phyloP scores from a whole-genome alignment of 352 stramenopile genomes.

The Phytopythium litorale region DNA sequence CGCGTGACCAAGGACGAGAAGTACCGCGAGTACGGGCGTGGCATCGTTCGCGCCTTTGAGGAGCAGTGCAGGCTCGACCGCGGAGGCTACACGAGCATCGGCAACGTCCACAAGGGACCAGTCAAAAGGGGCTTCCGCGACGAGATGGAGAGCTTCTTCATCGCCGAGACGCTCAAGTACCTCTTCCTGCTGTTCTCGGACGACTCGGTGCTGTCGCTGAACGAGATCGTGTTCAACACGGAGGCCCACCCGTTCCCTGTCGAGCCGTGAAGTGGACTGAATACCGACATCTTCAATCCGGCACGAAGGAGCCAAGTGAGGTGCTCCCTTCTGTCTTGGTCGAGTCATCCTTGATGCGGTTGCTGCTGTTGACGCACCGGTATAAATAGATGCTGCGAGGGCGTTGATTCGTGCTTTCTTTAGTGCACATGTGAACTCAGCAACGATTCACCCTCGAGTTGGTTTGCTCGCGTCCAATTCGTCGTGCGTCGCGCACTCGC shows the following conservation, averaged over 20 bases:
- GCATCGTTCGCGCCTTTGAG: constrained; percentile 88
- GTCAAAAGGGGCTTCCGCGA: constrained; percentile 41
- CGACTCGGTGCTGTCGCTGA: constrained; percentile 69
- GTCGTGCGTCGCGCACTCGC: background rate
- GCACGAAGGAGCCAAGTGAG: background rate
- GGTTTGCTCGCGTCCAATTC: background rate
- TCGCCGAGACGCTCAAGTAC: constrained; percentile 94
- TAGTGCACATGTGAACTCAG: background rate
- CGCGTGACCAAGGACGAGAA: constrained; percentile 86
- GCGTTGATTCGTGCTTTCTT: background rate
- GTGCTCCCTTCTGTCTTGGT: background rate
- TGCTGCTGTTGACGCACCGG: background rate
- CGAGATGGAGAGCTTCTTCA: constrained; percentile 92
- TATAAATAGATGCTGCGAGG: background rate
- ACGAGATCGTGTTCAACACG: constrained; percentile 89
- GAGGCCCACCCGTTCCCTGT: constrained; percentile 84
- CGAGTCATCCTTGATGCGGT: background rate
- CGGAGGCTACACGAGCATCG: constrained; percentile 62
- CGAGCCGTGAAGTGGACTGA: constrained; percentile 8
- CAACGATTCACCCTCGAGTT: background rate
- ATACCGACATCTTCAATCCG: background rate
- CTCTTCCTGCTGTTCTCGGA: constrained; percentile 90
- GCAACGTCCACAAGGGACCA: constrained; percentile 47
- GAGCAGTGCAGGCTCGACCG: constrained; percentile 59
- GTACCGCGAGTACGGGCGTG: constrained; percentile 81